Base-by-base conservation (phyloP, 129 eudicot species). In the Ambrosia trifida region DNA sequence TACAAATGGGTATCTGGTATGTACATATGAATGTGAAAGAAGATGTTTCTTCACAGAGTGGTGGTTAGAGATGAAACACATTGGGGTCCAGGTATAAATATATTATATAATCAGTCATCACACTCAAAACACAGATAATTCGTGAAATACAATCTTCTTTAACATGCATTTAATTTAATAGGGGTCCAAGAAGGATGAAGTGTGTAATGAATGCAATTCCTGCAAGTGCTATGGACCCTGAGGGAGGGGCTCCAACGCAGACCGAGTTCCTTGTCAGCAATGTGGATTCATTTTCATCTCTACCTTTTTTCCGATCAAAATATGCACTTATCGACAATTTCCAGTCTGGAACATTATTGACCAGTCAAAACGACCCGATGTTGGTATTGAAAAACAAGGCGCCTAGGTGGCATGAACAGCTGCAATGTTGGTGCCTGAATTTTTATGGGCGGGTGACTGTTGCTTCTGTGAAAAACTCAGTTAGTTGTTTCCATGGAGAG, bases 381-480 rank as follows among this genome's bases (percentile, higher is more conserved):
- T n/a, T n/a, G 54, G 79, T 72, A 11, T 31, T 94, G 80, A 87
- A 84, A 75, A 94, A 94, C 76, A 94, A 94, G 88, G 83, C 96
- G 9, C 98, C 98, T 28, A 80, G 96, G 76, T 94, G 98, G 98
- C 98, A 94, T n/a, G 97, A 94, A 78, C 98, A 94, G 63, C 96
- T 94, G 7, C 98, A 94, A 52, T 94, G 98, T 78, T 94, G 98
- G 98, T 94, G 98, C 73, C 83, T 94, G 5, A 94, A 94, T 80
- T 94, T 94, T 72, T 83, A 87, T 30, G 98, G 98, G 28, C 83
- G 98, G 72, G 98, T 94, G 16, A 94, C 98, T 0, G 96, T 94
- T 16, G 96, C 97, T 62, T 89, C 98, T 0, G 98, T 94, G 13
- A 94, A 94, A 83, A 94, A 94, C 84, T 77, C 98, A 94, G 85